phyloP scores from a whole-genome alignment of 148 eudicot species.

The Cornus suecica region DNA sequence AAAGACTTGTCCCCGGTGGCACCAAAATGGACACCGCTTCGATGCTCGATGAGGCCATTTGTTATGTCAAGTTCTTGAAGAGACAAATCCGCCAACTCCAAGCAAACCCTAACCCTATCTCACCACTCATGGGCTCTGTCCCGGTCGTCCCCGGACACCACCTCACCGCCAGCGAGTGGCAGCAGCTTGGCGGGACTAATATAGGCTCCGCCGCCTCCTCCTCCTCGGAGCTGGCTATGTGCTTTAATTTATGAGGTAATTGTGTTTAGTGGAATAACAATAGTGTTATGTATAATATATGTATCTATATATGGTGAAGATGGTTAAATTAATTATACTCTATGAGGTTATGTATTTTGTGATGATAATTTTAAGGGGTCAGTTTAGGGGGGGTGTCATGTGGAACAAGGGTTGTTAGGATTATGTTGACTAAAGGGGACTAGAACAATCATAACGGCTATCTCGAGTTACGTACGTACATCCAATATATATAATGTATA shows the following conservation, averaged over 20 bases:
- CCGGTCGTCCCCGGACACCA: background rate
- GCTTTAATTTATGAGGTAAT: slow-evolving; percentile 22
- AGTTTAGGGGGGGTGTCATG: slow-evolving; percentile 1
- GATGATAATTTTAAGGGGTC: slow-evolving; percentile 9
- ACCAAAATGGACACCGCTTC: slow-evolving; percentile 94
- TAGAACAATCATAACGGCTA: slow-evolving; percentile 41
- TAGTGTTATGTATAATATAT: background rate
- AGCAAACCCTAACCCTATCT: slow-evolving; percentile 5
- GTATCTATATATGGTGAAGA: slow-evolving; percentile 4
- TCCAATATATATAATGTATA: slow-evolving; percentile 9
- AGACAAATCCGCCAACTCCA: slow-evolving; percentile 68
- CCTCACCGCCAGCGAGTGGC: background rate
- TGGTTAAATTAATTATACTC: too few relatives aligned
- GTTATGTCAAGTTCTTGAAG: slow-evolving; percentile 86
- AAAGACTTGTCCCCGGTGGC: slow-evolving; percentile 88
- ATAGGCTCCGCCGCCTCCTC: slow-evolving; percentile 11
- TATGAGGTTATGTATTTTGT: slow-evolving; percentile 12
- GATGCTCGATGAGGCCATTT: slow-evolving; percentile 87
- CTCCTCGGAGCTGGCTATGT: slow-evolving; percentile 9
- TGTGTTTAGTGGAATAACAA: background rate
- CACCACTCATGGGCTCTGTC: background rate
- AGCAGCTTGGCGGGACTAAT: background rate
- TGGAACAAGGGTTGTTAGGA: slow-evolving; percentile 47
- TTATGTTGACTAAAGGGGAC: slow-evolving; percentile 48
- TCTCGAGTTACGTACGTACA: slow-evolving; percentile 43